Base-by-base conservation (phyloP, 192 early-diverging fungal species). In the Coemansia sp. region DNA sequence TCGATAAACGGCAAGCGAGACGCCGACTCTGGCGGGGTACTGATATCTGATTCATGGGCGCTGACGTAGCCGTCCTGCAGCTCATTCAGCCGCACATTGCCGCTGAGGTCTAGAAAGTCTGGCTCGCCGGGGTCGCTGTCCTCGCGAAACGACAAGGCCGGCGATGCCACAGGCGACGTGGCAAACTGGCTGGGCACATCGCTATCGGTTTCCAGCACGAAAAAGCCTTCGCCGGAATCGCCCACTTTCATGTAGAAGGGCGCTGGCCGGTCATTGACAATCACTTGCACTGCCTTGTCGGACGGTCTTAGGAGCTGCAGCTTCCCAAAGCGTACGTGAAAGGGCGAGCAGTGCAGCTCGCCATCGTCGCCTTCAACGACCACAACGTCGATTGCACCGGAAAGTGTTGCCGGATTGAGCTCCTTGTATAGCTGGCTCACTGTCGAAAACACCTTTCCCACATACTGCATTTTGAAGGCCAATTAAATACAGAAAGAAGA, bases 241-340 rank as follows among this genome's bases (percentile, higher is more conserved):
- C 94, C 92, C 4, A 99, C 87, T 56, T 99, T 99, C 96, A 99
- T 99, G 39, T 88, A 82, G 51, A 92, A 83, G 51, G 88, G 84
- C 11, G 86, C 81, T 0, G 67, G 65, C 56, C 82, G 42, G 42
- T 84, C 92, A 65, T 99, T 99, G 21, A 99, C 87, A 5, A 82
- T 75, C 30, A 99, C 78, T 42, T 92, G 86, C 42, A 92, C 92
- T 23, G 87, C 85, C 79, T 99, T 98, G 58, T 99, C 94, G 37
- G 88, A 88, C 5, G 94, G 93, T 36, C 88, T 70, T 5, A 97
- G 81, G 12, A 97, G 82, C 56, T 91, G 90, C 37, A 99, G 76
- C 66, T 99, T 99, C 21, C 95, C 95, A 69, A 97, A 99, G 34
- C 97, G 87, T 14, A 99, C 95, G 70, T 99, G 97, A 70, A 96